Conservation (phyloP, 768 basidiomycete genomes). For the Kwoniella bestiolae region DNA sequence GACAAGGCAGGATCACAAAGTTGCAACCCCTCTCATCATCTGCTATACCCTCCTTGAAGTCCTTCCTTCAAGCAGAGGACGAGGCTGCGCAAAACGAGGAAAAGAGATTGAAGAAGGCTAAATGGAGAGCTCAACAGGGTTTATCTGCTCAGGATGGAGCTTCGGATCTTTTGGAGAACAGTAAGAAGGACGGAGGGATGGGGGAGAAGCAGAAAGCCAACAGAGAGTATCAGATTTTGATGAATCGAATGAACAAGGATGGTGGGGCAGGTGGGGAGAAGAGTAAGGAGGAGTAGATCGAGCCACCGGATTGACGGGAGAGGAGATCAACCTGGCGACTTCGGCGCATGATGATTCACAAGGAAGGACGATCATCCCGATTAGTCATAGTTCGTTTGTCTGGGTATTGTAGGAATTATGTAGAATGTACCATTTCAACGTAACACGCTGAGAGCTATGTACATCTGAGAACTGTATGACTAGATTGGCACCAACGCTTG, state of each 20-base stretch:
- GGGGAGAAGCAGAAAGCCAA: constrained; percentile 42
- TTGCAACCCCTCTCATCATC: constrained; percentile 80
- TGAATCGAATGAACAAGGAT: constrained; percentile 45
- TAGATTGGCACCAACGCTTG: no score
- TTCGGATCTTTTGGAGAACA: constrained; percentile 23
- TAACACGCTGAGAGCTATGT: no score
- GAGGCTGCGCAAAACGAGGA: constrained; percentile 70
- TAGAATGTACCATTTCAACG: no score
- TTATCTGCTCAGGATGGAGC: constrained; percentile 47
- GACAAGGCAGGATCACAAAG: constrained; percentile 53
- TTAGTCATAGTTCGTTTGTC: no score
- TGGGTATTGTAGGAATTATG: no score
- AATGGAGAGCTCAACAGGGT: constrained; percentile 56
- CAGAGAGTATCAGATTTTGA: constrained; percentile 43
- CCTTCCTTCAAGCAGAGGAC: constrained; percentile 77
- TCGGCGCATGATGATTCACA: no score
- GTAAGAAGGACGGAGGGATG: background rate
- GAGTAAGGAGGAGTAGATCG: constrained; percentile 1
- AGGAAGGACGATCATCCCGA: no score
- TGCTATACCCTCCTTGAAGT: constrained; percentile 77
- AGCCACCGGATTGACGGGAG: no score
- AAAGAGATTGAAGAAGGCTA: constrained; percentile 72
- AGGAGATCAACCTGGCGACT: no score
- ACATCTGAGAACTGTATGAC: no score
- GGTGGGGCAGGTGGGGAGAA: constrained; percentile 7